Evolutionary conservation across 78 protist species (phyloP).

Genomic region (Dictyostelium purpureum): DNA sequence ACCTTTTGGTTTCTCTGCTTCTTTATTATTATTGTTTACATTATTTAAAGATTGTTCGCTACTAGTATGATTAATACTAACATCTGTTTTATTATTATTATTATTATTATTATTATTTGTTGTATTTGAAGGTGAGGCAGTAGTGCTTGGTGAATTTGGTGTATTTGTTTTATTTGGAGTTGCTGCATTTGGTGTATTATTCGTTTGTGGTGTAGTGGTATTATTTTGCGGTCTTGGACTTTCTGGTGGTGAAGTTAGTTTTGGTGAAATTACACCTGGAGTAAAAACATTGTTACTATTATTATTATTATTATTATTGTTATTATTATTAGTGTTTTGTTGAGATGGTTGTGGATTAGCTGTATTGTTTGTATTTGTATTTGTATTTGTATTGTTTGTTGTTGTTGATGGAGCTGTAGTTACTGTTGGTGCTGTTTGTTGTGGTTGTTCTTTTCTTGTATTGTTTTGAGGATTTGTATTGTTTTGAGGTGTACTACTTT

Average conservation of each 20-base stretch:
- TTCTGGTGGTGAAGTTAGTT: constrained; percentile 8
- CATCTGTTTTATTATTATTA: too few species aligned
- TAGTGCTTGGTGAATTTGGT: constrained; percentile 6
- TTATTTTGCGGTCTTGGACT: background rate
- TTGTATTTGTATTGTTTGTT: background rate
- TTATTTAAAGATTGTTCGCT: background rate
- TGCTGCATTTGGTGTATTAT: background rate
- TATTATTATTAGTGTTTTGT: background rate
- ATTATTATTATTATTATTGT: too few species aligned
- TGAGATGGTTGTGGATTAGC: background rate
- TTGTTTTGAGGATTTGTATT: background rate
- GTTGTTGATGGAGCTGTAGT: background rate
- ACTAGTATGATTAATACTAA: background rate
- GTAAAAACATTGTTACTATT: background rate
- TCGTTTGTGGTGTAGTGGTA: background rate
- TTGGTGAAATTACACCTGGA: constrained; percentile 11
- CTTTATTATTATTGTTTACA: background rate
- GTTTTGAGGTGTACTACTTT: background rate
- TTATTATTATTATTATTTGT: too few species aligned
- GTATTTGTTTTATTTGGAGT: too few species aligned
- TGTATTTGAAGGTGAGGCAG: too few species aligned
- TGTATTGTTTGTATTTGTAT: background rate
- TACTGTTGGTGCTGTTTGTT: background rate
- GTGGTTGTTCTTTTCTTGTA: background rate
- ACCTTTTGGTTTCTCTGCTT: background rate